Percentiles rank a stretch among this genome's conserved stretches.
phyloP scores from a whole-genome alignment of 2,329 filamentous ascomycete genomes.

The Fusarium praegraminearum region DNA sequence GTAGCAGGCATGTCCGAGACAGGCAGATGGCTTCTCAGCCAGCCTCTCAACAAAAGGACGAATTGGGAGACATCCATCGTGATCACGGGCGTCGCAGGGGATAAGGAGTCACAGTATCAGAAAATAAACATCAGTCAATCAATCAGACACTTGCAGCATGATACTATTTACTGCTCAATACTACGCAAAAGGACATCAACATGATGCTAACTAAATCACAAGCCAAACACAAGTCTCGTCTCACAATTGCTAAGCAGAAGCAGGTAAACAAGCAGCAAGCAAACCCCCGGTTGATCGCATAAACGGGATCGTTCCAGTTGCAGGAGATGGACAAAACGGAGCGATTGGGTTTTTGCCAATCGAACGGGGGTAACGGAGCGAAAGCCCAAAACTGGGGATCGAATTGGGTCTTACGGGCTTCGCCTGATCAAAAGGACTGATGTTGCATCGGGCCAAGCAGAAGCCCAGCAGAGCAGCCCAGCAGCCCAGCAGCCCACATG shows the following conservation, averaged over 20 bases:
- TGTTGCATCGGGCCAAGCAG: constrained; percentile 39
- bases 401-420: constrained; percentile 34
- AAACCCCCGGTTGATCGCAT: constrained; percentile 41
- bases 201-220: constrained; percentile 10
- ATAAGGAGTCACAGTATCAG: constrained; percentile 1
- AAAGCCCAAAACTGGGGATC: constrained; percentile 22
- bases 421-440: constrained; percentile 36
- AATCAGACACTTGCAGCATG: constrained; percentile 11
- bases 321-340: constrained; percentile 29
- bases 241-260: background rate
- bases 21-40: constrained; percentile 35
- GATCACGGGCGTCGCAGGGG: constrained; percentile 21
- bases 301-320: background rate
- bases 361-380: constrained; percentile 36
- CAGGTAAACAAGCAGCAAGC: background rate
- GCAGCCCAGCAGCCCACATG: background rate
- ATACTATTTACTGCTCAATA: background rate
- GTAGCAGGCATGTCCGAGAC: constrained; percentile 40
- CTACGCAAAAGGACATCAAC: background rate
- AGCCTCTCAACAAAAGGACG: constrained; percentile 15
- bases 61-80: constrained; percentile 10
- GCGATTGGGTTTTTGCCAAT: background rate
- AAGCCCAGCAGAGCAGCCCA: background rate
- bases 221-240: constrained; percentile 8
- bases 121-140: constrained; percentile 9